Evolutionary conservation across 2,329 filamentous ascomycete genomes (phyloP), one percentile per base, ranked within the genome.

Genomic region (Fusarium sp.): DNA sequence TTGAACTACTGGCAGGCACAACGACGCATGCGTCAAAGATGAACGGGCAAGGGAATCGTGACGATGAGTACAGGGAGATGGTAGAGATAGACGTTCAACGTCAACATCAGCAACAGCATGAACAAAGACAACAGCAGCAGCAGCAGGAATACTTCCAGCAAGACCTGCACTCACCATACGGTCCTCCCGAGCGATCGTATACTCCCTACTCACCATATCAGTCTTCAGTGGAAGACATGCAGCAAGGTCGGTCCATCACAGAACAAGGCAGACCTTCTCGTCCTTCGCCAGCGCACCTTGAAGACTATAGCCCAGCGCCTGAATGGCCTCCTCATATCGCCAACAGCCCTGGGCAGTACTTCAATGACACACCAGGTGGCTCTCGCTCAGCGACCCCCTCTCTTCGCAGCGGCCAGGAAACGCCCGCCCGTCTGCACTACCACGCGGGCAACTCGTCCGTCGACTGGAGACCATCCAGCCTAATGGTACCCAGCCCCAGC

Each of bases 41-140:
- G 77, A 79, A 77, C 62, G 75, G 74, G 48, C 73, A 75, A 61
- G 75, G 74, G 52, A 73, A 75, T 62, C 65, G 55, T 51, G 73
- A 72, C 52, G 61, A 69, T 67, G 66, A 78, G 66, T 75, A 77
- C 58, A 74, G 76, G 46, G 79, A 80, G 61, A 79, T 79, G 77
- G 70, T 79, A 58, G 79, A 80, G 48, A 79, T 80, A 46, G 78
- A 80, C 45, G 71, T 73, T 14, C 77, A 78, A 22, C 73, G 73
- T 44, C 69, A 75, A 41, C 69, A 75, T 16, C 68, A 77, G 20
- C 71, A 76, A 16, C 70, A 75, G 42, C 75, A 76, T 40, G 72
- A 75, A 45, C 71, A 74, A 18, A 63, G 61, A 24, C 70, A 74
- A 10, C 62, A 74, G 10, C 57, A 72, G 7, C 57, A 72, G 7